phyloP scores from a whole-genome alignment of 1,284 basidiomycete genomes.

The Dichomitus squalens region DNA sequence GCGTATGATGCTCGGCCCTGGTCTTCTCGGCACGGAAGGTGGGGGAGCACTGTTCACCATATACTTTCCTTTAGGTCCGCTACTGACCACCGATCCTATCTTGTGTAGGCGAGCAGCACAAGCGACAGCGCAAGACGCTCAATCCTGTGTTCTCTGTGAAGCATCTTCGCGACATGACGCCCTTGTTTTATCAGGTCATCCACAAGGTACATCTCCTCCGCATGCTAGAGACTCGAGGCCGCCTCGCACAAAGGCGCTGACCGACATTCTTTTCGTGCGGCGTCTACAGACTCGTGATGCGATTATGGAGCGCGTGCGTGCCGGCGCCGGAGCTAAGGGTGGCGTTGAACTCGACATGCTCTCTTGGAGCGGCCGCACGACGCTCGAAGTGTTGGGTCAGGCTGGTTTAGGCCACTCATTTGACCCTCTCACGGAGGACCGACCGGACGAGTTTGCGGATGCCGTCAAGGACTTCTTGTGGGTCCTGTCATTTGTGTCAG shows the following conservation, averaged over 20 bases:
- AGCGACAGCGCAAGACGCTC: constrained; percentile 25
- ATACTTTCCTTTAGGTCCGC: neutral
- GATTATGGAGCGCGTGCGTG: constrained; percentile 9
- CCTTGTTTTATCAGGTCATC: constrained; percentile 18
- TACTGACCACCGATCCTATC: no score
- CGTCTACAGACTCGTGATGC: constrained; percentile 21
- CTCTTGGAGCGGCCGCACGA: constrained; percentile 23
- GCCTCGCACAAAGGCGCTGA: neutral
- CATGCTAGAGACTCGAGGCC: neutral
- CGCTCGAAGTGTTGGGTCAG: constrained; percentile 24
- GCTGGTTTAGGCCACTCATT: constrained; percentile 24
- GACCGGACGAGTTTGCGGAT: constrained; percentile 25
- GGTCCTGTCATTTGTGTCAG: neutral
- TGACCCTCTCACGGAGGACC: constrained; percentile 22
- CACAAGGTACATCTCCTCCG: constrained; percentile 8
- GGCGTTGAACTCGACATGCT: constrained; percentile 24
- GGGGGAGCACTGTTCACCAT: neutral
- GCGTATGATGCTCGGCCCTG: constrained; percentile 18
- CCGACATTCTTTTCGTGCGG: neutral
- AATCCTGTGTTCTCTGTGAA: constrained; percentile 24
- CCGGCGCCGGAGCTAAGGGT: neutral
- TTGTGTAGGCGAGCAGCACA: constrained; percentile 26
- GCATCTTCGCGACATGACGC: constrained; percentile 22
- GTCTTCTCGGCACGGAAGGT: constrained; percentile 20
- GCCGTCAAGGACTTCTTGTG: constrained; percentile 32